Base-by-base conservation (phyloP, 108 stramenopile genomes). In the Nannochloropsis salina region DNA sequence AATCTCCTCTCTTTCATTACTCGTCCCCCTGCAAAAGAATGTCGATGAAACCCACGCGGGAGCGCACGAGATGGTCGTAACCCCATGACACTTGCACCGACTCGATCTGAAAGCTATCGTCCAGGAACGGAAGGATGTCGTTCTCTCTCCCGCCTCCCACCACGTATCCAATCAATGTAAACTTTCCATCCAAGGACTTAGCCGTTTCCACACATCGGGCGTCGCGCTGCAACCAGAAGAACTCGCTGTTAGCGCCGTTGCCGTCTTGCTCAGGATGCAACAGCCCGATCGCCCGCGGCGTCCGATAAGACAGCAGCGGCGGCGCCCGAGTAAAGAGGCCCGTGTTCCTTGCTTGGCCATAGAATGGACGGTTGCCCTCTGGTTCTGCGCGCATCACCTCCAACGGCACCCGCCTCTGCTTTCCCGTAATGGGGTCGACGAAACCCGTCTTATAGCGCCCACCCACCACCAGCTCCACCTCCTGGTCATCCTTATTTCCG, bases 271-370 rank as follows among this genome's bases (percentile, higher is more conserved):
- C 96, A 41, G 96, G 95, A 74, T 96, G 92, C 6, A 96, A 95
- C 97, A 96, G 95, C 81, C 96, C 97, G 92, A 98, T 93, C 22
- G 97, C 97, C 45, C 96, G 95, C 45, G 96, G 96, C 83, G 91
- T 92, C 44, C 93, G 94, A 89, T 97, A 98, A 18, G 85, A 83
- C 83, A 84, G 85, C 42, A 85, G 79, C 21, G 88, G 51, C 22
- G 88, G 88, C n/a, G 51, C 80, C 84, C 84, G 84, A 43, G 88
- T 88, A 41, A 88, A 88, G 3, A 88, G 51, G 43, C 83, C 8
- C 45, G 96, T 96, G 91, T 98, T 96, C 80, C 95, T 96, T 10
- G 95, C 94, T 61, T 92, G 85, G 89, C 96, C 96, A 86, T 98
- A 98, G 80, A 96, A 91, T 9, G 96, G 95, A 86, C 94, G 95